These are phyloP conservation scores for Zygoascus sp. DNA, from an alignment of 1,139 yeast genomes.

Conservation along the genomic window DNA sequence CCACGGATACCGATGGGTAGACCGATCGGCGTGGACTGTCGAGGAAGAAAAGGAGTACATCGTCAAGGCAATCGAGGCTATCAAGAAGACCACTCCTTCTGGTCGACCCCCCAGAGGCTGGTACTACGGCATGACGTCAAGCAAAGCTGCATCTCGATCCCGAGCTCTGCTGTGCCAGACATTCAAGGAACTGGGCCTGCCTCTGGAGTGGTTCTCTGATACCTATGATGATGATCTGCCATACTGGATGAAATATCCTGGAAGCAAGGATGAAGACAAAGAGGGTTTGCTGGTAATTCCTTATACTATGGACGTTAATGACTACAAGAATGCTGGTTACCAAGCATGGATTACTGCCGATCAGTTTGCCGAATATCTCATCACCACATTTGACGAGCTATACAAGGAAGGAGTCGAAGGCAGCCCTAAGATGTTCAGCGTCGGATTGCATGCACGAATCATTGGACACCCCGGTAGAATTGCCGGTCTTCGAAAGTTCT, in stretches of 20 bases:
- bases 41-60: constrained; percentile 36
- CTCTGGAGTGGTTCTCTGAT: constrained; percentile 36
- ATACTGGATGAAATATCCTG: constrained; percentile 35
- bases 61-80: constrained; percentile 29
- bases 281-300: constrained; percentile 38
- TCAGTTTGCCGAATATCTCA: constrained; percentile 30
- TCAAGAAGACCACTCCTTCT: constrained; percentile 28
- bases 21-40: constrained; percentile 31
- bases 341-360: constrained; percentile 25
- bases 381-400: constrained; percentile 37
- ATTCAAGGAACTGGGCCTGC: constrained; percentile 34
- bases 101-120: constrained; percentile 38
- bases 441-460: constrained; percentile 39
- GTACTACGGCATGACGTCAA: constrained; percentile 30
- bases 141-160: constrained; percentile 33
- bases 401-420: constrained; percentile 36
- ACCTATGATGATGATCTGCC: constrained; percentile 39
- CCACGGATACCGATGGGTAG: constrained; percentile 41
- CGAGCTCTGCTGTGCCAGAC: constrained; percentile 34
- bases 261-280: constrained; percentile 26
- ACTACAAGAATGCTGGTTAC: constrained; percentile 33
- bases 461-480: constrained; percentile 39
- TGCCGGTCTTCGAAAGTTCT: constrained; percentile 37
- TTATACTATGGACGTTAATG: constrained; percentile 36
- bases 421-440: constrained; percentile 36